These are phyloP conservation scores for Neoboletus subvelutipes DNA, from an alignment of 768 basidiomycete species.

Conservation along the genomic window DNA sequence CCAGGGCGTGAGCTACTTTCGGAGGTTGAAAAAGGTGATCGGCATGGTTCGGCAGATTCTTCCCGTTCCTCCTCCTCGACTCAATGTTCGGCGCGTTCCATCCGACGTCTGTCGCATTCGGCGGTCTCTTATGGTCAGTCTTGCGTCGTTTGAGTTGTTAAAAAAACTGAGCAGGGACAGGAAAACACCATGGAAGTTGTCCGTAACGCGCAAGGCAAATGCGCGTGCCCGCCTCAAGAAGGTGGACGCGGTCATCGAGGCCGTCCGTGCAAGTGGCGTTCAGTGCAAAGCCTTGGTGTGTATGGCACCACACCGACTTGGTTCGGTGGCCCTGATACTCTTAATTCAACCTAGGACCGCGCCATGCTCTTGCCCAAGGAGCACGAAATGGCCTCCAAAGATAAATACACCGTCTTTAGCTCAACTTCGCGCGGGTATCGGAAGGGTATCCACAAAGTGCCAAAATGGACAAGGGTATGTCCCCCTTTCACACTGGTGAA, in stretches of 20 bases:
- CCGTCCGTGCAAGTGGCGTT: constrained; percentile 80
- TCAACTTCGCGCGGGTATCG: constrained; percentile 71
- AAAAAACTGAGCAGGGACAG: constrained; percentile 40
- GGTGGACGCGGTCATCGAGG: constrained; percentile 91
- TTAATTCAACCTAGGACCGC: constrained; percentile 46
- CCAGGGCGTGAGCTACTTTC: constrained; percentile 2
- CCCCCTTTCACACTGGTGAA: neutral
- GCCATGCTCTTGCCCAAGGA: constrained; percentile 90
- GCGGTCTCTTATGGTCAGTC: constrained; percentile 82
- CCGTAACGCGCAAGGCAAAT: constrained; percentile 88
- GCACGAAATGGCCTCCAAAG: constrained; percentile 85
- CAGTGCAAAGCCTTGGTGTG: constrained; percentile 74
- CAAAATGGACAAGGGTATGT: constrained; percentile 93
- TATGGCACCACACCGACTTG: constrained; percentile 7
- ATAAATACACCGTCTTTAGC: constrained; percentile 94
- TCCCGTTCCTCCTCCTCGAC: constrained; percentile 3
- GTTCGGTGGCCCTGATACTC: neutral
- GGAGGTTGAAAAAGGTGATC: constrained; percentile 28
- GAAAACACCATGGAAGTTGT: constrained; percentile 95
- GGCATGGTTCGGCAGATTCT: constrained; percentile 24
- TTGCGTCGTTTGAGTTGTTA: neutral
- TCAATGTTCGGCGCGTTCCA: constrained; percentile 94
- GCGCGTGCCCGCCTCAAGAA: constrained; percentile 84
- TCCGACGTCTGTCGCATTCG: constrained; percentile 58
- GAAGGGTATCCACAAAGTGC: constrained; percentile 95